phyloP scores from a whole-genome alignment of 1,139 yeast genomes.

The Lodderomyces jiufengensis region DNA sequence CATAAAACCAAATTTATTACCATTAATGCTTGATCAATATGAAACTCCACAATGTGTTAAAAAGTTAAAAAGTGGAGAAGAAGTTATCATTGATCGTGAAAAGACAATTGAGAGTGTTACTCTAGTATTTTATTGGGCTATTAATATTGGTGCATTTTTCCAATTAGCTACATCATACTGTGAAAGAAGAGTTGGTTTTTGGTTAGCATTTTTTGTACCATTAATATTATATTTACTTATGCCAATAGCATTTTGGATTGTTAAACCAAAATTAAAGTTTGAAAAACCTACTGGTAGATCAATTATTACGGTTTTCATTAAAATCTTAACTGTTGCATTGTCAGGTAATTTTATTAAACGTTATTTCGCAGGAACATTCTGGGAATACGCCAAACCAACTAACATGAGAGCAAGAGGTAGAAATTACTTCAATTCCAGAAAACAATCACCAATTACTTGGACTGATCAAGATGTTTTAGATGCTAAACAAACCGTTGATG shows the following conservation, averaged over 20 bases:
- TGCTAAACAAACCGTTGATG: conserved; percentile 52
- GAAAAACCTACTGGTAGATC: conserved; percentile 48
- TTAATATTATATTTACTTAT: conserved; percentile 46
- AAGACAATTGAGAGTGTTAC: conserved; percentile 72
- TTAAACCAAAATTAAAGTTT: conserved; percentile 36
- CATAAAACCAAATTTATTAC: conserved; percentile 50
- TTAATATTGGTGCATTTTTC: conserved; percentile 76
- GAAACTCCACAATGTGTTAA: conserved; percentile 57
- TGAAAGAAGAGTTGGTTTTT: conserved; percentile 68
- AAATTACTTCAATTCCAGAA: conserved; percentile 24
- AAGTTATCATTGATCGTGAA: conserved; percentile 68
- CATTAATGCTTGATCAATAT: conserved; percentile 51
- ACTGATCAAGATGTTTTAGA: conserved; percentile 60
- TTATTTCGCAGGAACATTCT: conserved; percentile 34
- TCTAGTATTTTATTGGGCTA: conserved; percentile 73
- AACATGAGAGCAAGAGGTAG: conserved; percentile 45
- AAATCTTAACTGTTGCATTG: conserved; percentile 31
- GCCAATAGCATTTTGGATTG: conserved; percentile 41
- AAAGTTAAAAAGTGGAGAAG: conserved; percentile 57
- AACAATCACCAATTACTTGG: conserved; percentile 39
- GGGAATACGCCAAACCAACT: conserved; percentile 56
- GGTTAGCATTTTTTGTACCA: conserved; percentile 70
- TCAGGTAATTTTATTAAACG: conserved; percentile 20
- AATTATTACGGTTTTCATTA: conserved; percentile 27
- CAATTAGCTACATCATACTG: conserved; percentile 75